Evolutionary conservation across 2,329 filamentous ascomycete species (phyloP), one percentile per base, ranked within the genome.

Genomic region (Penicillium brevicompactum): DNA sequence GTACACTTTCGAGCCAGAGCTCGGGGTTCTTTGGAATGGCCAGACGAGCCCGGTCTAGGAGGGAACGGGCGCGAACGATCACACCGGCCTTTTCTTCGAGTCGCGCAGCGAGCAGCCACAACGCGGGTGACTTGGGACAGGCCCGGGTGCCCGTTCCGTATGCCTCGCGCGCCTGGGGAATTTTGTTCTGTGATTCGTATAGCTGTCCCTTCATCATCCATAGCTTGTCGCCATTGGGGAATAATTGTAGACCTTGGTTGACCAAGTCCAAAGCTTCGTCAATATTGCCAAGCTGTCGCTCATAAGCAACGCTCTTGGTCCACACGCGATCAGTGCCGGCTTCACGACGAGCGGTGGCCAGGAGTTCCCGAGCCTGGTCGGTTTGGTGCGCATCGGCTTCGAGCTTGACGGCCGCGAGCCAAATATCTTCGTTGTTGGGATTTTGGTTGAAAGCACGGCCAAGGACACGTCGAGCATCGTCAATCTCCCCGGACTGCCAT

Each of bases 131-230:
- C 59, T 87, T 87, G 2, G 92, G 86, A 53, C 91, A 93, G 0
- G 91, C 90, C 67, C 94, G 89, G 40, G 93, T 95, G 34, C 94
- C 94, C 4, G 90, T 88, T 56, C 85, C 86, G 74, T 94, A 97
- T 0, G 93, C 92, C 72, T 97, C 92, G 45, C 94, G 86, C 3
- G 94, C 94, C 74, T 94, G 90, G 0, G 89, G 87, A 13, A 89
- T 78, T 76, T 91, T 92, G 65, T 84, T 87, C 45, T 92, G 83
- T 42, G 87, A 84, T 69, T 97, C 90, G 80, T 99, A 99, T 59
- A 97, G 94, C 71, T 99, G 94, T 0, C 95, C 94, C 76, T 99
- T 99, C 80, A 96, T 90, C 90, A 97, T 97, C 88, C 93, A 97
- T 22, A 99, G 82, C 76, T 97, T 97, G 49, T 91, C 83, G 11